Base-by-base conservation (phyloP, 2,329 filamentous ascomycete species). In the Corinectria fuckeliana region DNA sequence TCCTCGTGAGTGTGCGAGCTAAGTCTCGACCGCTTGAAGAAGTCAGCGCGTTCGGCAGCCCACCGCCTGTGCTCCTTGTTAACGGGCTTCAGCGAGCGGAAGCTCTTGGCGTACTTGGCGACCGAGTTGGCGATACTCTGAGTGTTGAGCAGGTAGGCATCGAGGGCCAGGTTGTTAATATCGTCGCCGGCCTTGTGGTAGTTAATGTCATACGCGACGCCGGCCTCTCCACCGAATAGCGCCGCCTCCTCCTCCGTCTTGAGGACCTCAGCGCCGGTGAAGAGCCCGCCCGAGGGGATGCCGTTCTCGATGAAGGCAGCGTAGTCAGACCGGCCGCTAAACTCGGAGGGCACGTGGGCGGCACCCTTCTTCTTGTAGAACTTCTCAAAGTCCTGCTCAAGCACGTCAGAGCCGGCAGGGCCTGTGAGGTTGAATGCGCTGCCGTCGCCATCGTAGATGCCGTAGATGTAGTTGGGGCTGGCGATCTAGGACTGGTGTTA, bases 241-340 rank as follows among this genome's bases (percentile, higher is more conserved):
- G 76, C 77, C 0, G 78, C 83, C 70, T 91, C 84, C 38, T 82
- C 81, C 30, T 78, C 77, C 0, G 86, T 88, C 81, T 89, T 90
- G 72, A 87, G 71, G 5, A 77, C 82, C 71, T 90, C 87, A 2
- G 88, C 88, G 10, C 88, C 88, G 8, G 88, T 91, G 68, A 88
- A 89, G 58, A 91, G 80, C 11, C 89, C 89, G 23, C 89, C 89
- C 0, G 85, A 83, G 2, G 89, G 86, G 58, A 91, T 88, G 9
- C 86, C 86, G 64, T 83, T 84, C 69, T 84, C 81, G 62, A 90
- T 85, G 77, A 91, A 91, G 3, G 83, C 85, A 36, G 83, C 86
- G 69, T 91, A 91, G 71, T 91, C 89, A 42, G 83, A 87, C 52
- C 87, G 83, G 5, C 86, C 87, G 71, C 85, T 83, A 69, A 91